phyloP scores from a whole-genome alignment of 2,329 filamentous ascomycete genomes.

The Neonectria neomacrospora region DNA sequence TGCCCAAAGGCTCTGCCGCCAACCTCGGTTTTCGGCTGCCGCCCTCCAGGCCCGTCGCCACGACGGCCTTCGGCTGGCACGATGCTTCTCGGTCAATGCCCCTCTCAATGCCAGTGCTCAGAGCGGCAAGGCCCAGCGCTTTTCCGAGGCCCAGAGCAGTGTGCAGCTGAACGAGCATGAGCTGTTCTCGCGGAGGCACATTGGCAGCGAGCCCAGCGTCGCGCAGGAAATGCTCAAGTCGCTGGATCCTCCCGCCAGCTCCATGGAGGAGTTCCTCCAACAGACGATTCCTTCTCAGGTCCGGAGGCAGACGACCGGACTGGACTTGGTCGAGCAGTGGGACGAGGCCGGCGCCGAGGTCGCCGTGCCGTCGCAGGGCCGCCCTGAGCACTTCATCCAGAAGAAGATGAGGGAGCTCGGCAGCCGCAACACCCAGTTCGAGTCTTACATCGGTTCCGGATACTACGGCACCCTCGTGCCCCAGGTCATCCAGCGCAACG shows the following conservation, averaged over 20 bases:
- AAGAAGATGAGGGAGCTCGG: constrained; percentile 69
- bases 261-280: constrained; percentile 83
- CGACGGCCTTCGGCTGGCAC: constrained; percentile 26
- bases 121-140: constrained; percentile 31
- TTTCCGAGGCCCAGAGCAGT: constrained; percentile 36
- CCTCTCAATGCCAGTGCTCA: constrained; percentile 8
- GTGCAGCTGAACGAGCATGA: constrained; percentile 40
- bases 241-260: constrained; percentile 78
- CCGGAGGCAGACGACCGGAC: constrained; percentile 40
- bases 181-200: constrained; percentile 81
- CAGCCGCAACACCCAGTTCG: constrained; percentile 53
- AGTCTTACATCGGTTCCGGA: constrained; percentile 85
- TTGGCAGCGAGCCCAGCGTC: constrained; percentile 78
- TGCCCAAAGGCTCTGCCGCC: constrained; percentile 43
- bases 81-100: constrained; percentile 33
- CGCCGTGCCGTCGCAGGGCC: constrained; percentile 38
- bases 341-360: constrained; percentile 38
- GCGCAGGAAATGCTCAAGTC: constrained; percentile 81
- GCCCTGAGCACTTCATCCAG: constrained; percentile 45
- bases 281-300: constrained; percentile 86
- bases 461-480: constrained; percentile 89
- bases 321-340: constrained; percentile 46
- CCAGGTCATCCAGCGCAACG: constrained; percentile 90
- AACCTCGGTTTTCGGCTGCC: constrained; percentile 35
- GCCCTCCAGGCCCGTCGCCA: constrained; percentile 35